phyloP scores from a whole-genome alignment of 2,329 filamentous ascomycete species.

The Colletotrichum musae region DNA sequence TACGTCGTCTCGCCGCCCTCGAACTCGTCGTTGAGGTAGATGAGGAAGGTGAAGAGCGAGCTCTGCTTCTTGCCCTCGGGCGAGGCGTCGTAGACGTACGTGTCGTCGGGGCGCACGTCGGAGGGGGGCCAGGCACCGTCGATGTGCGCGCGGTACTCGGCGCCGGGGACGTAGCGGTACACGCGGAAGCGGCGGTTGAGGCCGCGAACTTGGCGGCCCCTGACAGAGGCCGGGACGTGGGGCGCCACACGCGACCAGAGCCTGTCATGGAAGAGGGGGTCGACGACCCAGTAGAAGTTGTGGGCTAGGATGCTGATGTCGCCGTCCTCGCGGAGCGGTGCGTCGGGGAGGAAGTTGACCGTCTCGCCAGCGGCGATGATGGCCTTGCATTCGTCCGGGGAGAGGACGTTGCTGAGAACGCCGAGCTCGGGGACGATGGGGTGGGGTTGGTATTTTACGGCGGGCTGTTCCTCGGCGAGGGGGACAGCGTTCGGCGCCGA shows the following conservation, averaged over 20 bases:
- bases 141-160: conserved; percentile 80
- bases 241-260: conserved; percentile 74
- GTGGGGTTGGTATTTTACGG: conserved; percentile 70
- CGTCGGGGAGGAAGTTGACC: conserved; percentile 77
- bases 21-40: conserved; percentile 81
- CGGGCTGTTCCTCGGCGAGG: conserved; percentile 59
- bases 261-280: conserved; percentile 72
- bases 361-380: conserved; percentile 78
- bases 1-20: conserved; percentile 80
- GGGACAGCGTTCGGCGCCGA: conserved; percentile 70
- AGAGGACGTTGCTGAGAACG: conserved; percentile 72
- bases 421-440: conserved; percentile 74
- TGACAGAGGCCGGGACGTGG: conserved; percentile 69
- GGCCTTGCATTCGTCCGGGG: conserved; percentile 72
- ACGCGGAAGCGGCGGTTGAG: conserved; percentile 80
- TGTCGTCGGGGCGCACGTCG: conserved; percentile 69
- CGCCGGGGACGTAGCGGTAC: conserved; percentile 80
- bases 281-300: conserved; percentile 82
- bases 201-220: conserved; percentile 71
- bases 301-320: conserved; percentile 77
- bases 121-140: conserved; percentile 82
- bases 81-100: conserved; percentile 78
- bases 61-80: conserved; percentile 72
- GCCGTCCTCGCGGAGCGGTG: conserved; percentile 75
- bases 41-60: conserved; percentile 77